These are phyloP conservation scores for Neurospora sp. DNA, from an alignment of 2,329 filamentous ascomycete species.

Conservation along the genomic window DNA sequence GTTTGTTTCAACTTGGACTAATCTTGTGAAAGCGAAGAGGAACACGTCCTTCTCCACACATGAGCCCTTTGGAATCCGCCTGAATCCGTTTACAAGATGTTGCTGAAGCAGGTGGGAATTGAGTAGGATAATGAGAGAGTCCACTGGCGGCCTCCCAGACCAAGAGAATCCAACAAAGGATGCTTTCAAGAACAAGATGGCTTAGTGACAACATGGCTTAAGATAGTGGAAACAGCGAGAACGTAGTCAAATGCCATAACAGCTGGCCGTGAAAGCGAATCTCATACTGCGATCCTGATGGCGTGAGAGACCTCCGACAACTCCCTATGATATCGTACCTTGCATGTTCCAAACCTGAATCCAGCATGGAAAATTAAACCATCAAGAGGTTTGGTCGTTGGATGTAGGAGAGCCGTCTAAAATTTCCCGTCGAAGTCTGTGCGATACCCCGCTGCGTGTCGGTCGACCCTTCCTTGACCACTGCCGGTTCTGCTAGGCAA, in stretches of 20 bases:
- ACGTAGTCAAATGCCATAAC: not conserved
- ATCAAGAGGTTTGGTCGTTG: too few species aligned
- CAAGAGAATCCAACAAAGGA: not conserved
- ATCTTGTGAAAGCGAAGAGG: not conserved
- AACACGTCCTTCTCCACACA: rapidly evolving
- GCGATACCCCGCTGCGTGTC: not conserved
- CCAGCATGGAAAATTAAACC: too few species aligned
- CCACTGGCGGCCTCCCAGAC: not conserved
- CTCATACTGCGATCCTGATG: not conserved
- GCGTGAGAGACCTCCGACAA: not conserved
- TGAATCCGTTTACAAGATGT: not conserved
- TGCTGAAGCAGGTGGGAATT: not conserved
- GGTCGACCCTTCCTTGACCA: not conserved
- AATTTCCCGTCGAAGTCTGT: not conserved
- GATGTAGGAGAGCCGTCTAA: not conserved
- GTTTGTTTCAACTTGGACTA: not conserved
- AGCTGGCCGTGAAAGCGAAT: not conserved
- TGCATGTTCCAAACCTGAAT: too few species aligned
- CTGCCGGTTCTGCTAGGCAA: not conserved
- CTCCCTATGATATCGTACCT: not conserved
- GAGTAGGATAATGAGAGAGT: not conserved
- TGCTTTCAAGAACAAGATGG: not conserved
- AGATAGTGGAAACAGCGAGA: not conserved
- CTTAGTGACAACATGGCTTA: not conserved
- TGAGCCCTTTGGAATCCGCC: not conserved